phyloP scores from a whole-genome alignment of 345 rosid genomes.

The Lenwebbia sp. region DNA sequence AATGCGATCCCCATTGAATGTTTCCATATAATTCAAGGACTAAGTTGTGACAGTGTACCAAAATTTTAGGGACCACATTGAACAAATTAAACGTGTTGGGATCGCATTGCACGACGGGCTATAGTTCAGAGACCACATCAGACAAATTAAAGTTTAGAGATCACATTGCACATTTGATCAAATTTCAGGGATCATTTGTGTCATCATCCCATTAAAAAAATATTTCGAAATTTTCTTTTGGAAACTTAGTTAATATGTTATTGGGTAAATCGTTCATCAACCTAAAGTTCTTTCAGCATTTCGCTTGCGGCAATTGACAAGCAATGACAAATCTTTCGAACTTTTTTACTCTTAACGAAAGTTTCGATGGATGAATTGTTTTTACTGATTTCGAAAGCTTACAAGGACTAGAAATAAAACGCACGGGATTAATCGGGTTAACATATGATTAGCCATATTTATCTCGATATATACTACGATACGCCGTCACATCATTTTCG shows the following conservation, averaged over 20 bases:
- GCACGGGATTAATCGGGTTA: accelerated
- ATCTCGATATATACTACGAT: neutral
- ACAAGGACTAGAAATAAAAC: neutral
- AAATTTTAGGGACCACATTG: no score
- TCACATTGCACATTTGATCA: no score
- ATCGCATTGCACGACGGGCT: no score
- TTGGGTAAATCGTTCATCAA: neutral
- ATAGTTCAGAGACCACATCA: no score
- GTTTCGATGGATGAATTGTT: neutral
- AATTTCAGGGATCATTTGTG: no score
- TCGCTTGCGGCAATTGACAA: neutral
- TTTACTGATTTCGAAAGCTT: neutral
- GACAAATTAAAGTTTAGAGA: no score
- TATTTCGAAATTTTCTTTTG: neutral
- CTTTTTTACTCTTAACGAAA: neutral
- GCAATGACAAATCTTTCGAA: neutral
- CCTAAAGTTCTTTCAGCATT: neutral
- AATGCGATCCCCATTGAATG: no score
- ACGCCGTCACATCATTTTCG: neutral
- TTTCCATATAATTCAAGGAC: no score
- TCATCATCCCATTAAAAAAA: neutral
- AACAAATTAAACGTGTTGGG: no score
- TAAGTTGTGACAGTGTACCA: no score
- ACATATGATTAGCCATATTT: neutral
- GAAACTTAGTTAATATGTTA: neutral